Conservation (phyloP, 2,329 filamentous ascomycete genomes). For the Penicillium sp. region DNA sequence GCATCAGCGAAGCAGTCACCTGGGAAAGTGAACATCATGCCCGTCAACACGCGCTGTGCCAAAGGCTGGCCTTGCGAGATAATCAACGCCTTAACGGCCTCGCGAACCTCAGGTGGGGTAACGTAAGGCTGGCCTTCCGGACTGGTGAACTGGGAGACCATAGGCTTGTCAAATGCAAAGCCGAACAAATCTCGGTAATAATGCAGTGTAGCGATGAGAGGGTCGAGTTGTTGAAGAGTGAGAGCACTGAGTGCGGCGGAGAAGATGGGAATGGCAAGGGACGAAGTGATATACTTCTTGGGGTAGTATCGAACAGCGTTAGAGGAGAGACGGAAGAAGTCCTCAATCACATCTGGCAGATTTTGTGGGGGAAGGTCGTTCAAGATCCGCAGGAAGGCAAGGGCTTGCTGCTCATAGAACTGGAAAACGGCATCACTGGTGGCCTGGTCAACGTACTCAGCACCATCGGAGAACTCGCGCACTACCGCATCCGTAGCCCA, state of each 20-base stretch:
- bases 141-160: slow-evolving; percentile 57
- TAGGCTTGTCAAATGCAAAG: slow-evolving; percentile 73
- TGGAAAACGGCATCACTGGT: slow-evolving; percentile 85
- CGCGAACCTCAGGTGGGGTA: slow-evolving; percentile 68
- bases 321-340: slow-evolving; percentile 90
- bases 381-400: slow-evolving; percentile 83
- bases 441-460: slow-evolving; percentile 76
- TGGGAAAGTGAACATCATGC: slow-evolving; percentile 99
- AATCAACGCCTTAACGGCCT: slow-evolving; percentile 70
- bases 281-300: slow-evolving; percentile 74
- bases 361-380: slow-evolving; percentile 77
- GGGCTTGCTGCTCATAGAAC: slow-evolving; percentile 92
- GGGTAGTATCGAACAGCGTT: slow-evolving; percentile 94
- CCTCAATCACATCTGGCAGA: slow-evolving; percentile 81
- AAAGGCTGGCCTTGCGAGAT: slow-evolving; percentile 69
- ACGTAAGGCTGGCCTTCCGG: slow-evolving; percentile 57
- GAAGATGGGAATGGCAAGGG: slow-evolving; percentile 77
- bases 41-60: slow-evolving; percentile 85
- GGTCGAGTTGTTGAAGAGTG: slow-evolving; percentile 85
- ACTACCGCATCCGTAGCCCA: slow-evolving; percentile 96
- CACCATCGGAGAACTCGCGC: slow-evolving; percentile 89
- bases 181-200: slow-evolving; percentile 88
- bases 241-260: slow-evolving; percentile 83
- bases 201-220: slow-evolving; percentile 85
- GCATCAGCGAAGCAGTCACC: slow-evolving; percentile 93